Evolutionary conservation across 495 filamentous ascomycete species (phyloP).

Genomic region (Hypoxylon fragiforme): DNA sequence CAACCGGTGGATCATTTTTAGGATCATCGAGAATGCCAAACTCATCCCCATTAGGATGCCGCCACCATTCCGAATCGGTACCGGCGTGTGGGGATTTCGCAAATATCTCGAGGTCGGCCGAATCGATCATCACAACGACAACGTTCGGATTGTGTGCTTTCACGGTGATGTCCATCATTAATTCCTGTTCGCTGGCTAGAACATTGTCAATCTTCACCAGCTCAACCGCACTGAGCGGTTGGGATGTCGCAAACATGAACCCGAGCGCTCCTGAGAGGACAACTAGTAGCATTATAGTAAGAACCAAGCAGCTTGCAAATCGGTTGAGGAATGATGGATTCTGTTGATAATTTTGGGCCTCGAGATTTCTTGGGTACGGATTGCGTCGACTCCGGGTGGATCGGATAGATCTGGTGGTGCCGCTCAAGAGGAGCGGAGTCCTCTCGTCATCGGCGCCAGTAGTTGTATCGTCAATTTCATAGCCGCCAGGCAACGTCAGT

Average conservation of each 20-base stretch:
- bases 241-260: constrained; percentile 89
- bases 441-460: constrained; percentile 85
- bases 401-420: constrained; percentile 58
- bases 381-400: constrained; percentile 63
- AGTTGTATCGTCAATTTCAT: constrained; percentile 57
- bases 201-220: constrained; percentile 83
- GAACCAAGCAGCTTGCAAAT: constrained; percentile 77
- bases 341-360: constrained; percentile 69
- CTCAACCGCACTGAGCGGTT: constrained; percentile 75
- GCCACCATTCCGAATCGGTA: constrained; percentile 72
- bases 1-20: constrained; percentile 64
- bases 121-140: constrained; percentile 77
- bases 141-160: constrained; percentile 89
- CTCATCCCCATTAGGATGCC: constrained; percentile 55
- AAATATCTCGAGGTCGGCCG: constrained; percentile 88
- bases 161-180: constrained; percentile 93
- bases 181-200: constrained; percentile 88
- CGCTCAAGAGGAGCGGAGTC: constrained; percentile 69
- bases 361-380: constrained; percentile 66
- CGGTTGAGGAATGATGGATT: constrained; percentile 65
- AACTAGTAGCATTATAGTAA: constrained; percentile 72
- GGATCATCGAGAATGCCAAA: constrained; percentile 49
- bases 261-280: constrained; percentile 79
- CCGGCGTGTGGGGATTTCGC: constrained; percentile 87
- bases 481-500: constrained; percentile 45